Conservation (phyloP, 169 alveolate genomes). For the Neospora caninum region DNA sequence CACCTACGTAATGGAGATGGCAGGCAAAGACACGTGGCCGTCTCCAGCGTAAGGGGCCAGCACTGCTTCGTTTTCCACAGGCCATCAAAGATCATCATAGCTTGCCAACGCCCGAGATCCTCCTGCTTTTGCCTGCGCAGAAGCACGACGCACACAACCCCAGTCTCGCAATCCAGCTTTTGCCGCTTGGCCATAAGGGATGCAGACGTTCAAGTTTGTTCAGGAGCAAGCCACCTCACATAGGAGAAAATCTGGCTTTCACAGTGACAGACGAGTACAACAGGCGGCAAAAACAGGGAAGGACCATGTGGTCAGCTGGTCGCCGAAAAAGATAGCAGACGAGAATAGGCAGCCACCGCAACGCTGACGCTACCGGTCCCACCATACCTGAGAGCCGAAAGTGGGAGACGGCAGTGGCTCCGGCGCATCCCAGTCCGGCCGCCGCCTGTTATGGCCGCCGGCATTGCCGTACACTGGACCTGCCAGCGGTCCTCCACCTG, state of each 20-base stretch:
- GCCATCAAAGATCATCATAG: not conserved
- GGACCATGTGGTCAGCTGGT: too few species aligned
- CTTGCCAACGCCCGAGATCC: slow-evolving; percentile 42
- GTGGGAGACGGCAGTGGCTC: not conserved
- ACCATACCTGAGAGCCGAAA: slow-evolving; percentile 7
- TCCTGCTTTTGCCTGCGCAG: not conserved
- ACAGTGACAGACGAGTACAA: too few species aligned
- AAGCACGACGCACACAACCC: not conserved
- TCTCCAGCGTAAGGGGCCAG: too few species aligned
- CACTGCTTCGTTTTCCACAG: too few species aligned
- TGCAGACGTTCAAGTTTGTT: too few species aligned
- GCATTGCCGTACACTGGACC: not conserved
- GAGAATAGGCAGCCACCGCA: too few species aligned
- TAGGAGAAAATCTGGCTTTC: too few species aligned
- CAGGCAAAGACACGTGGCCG: too few species aligned
- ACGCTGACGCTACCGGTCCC: not conserved
- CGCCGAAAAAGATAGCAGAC: too few species aligned
- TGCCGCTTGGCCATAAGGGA: too few species aligned
- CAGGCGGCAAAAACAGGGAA: not conserved
- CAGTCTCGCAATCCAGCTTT: not conserved
- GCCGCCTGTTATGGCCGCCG: not conserved
- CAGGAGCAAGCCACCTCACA: too few species aligned
- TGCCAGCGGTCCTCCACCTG: slow-evolving; percentile 8
- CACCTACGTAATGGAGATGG: too few species aligned
- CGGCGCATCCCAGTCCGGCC: slow-evolving; percentile 44